Evolutionary conservation across 2,329 filamentous ascomycete genomes (phyloP).

Genomic region (Fragosphaeria purpurea): DNA sequence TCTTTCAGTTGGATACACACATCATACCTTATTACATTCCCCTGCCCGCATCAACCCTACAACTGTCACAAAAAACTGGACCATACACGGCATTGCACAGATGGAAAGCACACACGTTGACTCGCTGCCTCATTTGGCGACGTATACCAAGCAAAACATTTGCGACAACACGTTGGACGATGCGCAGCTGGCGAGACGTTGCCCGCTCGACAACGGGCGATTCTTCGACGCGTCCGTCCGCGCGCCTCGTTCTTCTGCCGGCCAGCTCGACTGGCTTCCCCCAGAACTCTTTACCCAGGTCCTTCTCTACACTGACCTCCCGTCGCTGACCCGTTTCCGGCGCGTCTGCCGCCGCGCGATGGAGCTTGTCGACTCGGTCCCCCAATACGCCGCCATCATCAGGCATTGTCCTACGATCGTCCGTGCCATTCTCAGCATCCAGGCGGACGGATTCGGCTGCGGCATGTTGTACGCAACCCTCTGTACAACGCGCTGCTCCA

Average conservation of each 20-base stretch:
- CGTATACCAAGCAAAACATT: too few relatives aligned
- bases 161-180: too few relatives aligned
- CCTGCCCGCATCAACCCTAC: too few relatives aligned
- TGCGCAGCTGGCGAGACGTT: too few relatives aligned
- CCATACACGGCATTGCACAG: too few relatives aligned
- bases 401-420: neutral
- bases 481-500: neutral
- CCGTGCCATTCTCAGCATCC: conserved; percentile 1
- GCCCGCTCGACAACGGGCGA: too few relatives aligned
- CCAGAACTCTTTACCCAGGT: conserved; percentile 19
- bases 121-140: too few relatives aligned
- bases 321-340: conserved; percentile 23
- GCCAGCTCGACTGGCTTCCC: conserved; percentile 20
- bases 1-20: too few relatives aligned
- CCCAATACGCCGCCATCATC: conserved; percentile 1
- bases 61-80: too few relatives aligned
- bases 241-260: conserved; percentile 5
- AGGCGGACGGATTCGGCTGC: neutral
- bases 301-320: conserved; percentile 22
- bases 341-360: conserved; percentile 16
- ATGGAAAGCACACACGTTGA: too few relatives aligned
- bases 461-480: neutral
- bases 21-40: too few relatives aligned
- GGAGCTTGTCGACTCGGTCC: conserved; percentile 2
- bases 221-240: too few relatives aligned